Evolutionary conservation across 164 flowering plant species (phyloP).

Genomic region (Magnolia officinalis): DNA sequence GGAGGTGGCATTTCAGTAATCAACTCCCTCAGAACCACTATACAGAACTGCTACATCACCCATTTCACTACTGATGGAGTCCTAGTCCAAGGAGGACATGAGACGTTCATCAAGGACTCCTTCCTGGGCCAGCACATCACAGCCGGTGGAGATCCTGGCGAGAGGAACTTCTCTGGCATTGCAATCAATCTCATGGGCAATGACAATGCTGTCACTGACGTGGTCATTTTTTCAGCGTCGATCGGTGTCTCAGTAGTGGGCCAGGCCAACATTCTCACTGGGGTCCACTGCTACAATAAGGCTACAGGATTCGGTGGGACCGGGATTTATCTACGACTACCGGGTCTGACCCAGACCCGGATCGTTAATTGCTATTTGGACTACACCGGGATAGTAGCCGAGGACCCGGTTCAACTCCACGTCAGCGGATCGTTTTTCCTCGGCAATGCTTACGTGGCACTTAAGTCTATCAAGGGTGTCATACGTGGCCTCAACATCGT

Average conservation of each 20-base stretch:
- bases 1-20: conserved; percentile 68
- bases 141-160: conserved; percentile 62
- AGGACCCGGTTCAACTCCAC: conserved; percentile 83
- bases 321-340: conserved; percentile 64
- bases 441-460: conserved; percentile 59
- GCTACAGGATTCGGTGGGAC: conserved; percentile 89
- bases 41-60: conserved; percentile 82
- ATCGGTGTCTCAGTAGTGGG: conserved; percentile 64
- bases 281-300: conserved; percentile 92
- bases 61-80: conserved; percentile 63
- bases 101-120: conserved; percentile 67
- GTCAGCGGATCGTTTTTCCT: conserved; percentile 68
- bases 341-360: conserved; percentile 72
- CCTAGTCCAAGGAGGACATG: conserved; percentile 64
- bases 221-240: conserved; percentile 70
- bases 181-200: conserved; percentile 64
- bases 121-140: conserved; percentile 90
- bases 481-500: conserved; percentile 61
- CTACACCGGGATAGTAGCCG: conserved; percentile 83
- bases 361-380: conserved; percentile 79
- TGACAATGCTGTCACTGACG: conserved; percentile 77
- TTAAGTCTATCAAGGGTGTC: conserved; percentile 68
- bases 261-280: conserved; percentile 66
- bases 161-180: conserved; percentile 62
- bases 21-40: conserved; percentile 65